Conservation (phyloP, 139 green algal genomes). For the Pleodorina starrii region DNA sequence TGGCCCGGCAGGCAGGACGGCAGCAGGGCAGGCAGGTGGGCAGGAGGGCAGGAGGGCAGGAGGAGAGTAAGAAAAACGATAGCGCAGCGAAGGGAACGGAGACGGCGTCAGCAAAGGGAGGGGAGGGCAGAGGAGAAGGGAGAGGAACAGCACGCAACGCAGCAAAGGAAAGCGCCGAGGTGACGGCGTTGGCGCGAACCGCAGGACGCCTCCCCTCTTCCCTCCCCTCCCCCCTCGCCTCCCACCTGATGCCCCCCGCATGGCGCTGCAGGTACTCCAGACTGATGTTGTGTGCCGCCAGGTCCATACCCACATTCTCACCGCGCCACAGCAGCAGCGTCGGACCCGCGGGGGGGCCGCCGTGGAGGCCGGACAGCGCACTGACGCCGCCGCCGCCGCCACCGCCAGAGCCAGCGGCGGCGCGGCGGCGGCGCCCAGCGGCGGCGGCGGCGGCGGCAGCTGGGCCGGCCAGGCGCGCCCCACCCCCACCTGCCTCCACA, state of each 20-base stretch:
- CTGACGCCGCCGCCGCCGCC: not conserved
- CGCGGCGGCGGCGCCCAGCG: too few species aligned
- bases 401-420: not conserved
- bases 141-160: too few species aligned
- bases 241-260: constrained; percentile 30
- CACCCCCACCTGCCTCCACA: not conserved
- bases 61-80: not conserved
- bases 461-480: too few species aligned
- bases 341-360: not conserved
- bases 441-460: too few species aligned
- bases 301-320: constrained; percentile 87
- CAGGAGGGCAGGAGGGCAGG: not conserved
- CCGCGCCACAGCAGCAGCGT: constrained; percentile 10
- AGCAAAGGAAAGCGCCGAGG: too few species aligned
- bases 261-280: constrained; percentile 65
- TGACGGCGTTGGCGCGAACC: too few species aligned
- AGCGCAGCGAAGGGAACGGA: not conserved
- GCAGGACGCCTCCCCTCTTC: too few species aligned
- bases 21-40: not conserved
- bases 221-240: not conserved
- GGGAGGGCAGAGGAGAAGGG: too few species aligned
- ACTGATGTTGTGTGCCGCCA: constrained; percentile 82
- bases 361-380: not conserved
- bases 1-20: not conserved
- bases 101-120: not conserved